A percentile compares a stretch with the other conserved stretches of the same genome.
These are phyloP conservation scores for Sclerospora graminicola DNA, from an alignment of 352 stramenopile genomes.

Conservation along the genomic window DNA sequence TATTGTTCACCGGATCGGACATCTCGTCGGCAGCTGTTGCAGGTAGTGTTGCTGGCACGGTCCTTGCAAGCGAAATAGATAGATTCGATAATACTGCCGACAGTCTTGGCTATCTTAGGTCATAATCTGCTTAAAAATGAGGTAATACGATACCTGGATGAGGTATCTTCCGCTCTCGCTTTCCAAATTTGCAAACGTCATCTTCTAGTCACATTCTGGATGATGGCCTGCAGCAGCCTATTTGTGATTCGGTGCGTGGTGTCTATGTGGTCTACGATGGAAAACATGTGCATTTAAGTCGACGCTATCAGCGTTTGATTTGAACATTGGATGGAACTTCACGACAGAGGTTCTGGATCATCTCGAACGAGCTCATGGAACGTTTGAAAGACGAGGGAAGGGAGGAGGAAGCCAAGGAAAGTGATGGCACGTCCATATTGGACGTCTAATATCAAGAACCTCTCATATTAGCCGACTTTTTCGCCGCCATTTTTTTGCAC, in stretches of 20 bases:
- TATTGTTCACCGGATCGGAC: constrained; percentile 38
- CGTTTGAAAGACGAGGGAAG: no score
- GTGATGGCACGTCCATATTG: no score
- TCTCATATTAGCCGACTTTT: no score
- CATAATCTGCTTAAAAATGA: constrained; percentile 76
- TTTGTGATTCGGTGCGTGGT: constrained; percentile 54
- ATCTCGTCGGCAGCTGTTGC: constrained; percentile 9
- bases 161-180: constrained; percentile 50
- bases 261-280: constrained; percentile 69
- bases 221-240: no score
- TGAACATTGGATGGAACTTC: constrained; percentile 83
- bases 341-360: constrained; percentile 72
- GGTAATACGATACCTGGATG: constrained; percentile 57
- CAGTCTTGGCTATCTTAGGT: constrained; percentile 52
- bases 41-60: constrained; percentile 9
- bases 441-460: no score
- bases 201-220: constrained; percentile 51
- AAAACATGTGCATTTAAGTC: no score
- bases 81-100: constrained; percentile 30
- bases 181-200: constrained; percentile 44
- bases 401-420: no score
- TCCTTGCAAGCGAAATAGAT: constrained; percentile 18
- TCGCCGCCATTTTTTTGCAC: no score
- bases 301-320: no score
- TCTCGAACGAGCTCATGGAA: no score